These are phyloP conservation scores for Pisolithus orientalis DNA, from an alignment of 768 basidiomycete species.

Conservation along the genomic window DNA sequence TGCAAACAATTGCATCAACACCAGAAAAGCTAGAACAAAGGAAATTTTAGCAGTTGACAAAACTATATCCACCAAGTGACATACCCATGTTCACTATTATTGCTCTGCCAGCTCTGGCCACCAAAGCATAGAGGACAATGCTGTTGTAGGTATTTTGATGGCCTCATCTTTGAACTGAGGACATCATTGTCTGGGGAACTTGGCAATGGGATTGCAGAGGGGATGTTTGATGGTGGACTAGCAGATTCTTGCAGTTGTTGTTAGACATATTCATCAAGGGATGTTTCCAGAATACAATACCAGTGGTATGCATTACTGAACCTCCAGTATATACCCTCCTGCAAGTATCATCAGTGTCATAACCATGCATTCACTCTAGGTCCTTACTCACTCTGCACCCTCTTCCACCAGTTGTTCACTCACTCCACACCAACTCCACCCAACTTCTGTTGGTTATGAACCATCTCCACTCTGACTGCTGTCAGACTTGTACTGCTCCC, in stretches of 20 bases:
- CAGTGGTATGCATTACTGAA: constrained; percentile 24
- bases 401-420: too few relatives aligned
- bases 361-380: too few relatives aligned
- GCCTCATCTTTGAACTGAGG: background rate
- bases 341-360: background rate
- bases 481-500: too few relatives aligned
- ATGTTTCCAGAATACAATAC: constrained; percentile 16
- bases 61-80: background rate
- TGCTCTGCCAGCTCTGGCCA: background rate
- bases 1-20: constrained; percentile 24
- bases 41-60: background rate
- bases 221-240: too few relatives aligned
- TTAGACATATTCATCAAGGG: constrained; percentile 4
- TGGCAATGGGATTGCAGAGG: background rate
- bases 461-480: too few relatives aligned
- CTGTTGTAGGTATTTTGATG: constrained; percentile 14
- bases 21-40: constrained; percentile 4
- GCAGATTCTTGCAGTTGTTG: background rate
- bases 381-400: too few relatives aligned
- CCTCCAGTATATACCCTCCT: constrained; percentile 19
- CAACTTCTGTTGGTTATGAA: too few relatives aligned
- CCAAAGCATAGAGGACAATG: constrained; percentile 26
- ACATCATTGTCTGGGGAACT: background rate
- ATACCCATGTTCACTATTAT: background rate
- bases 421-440: too few relatives aligned